A percentile compares a stretch with the other conserved stretches of the same genome.
phyloP scores from a whole-genome alignment of 805 yeast species.

The Candida namnaoensis region DNA sequence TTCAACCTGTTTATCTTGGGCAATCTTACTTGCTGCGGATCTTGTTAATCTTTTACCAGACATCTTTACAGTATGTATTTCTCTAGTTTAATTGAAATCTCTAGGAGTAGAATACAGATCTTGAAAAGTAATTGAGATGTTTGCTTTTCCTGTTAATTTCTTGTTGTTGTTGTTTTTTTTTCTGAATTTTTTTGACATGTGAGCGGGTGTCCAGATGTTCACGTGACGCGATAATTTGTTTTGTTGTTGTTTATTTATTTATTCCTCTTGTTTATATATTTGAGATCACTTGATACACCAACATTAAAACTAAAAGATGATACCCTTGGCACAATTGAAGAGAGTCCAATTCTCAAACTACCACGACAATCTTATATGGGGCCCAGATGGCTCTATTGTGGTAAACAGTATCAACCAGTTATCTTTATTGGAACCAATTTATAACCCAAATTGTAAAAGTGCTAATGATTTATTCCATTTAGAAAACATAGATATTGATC shows the following conservation, averaged over 20 bases:
- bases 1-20: too few species aligned
- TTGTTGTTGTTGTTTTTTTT: too few species aligned
- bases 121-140: too few species aligned
- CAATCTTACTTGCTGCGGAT: neutral
- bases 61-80: neutral
- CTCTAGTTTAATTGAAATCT: neutral
- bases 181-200: too few species aligned
- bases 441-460: constrained; percentile 6
- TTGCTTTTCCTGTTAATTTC: too few species aligned
- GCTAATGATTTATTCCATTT: constrained; percentile 10
- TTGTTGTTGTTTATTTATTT: too few species aligned
- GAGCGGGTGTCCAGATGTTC: too few species aligned
- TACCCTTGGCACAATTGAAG: constrained; percentile 1
- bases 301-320: neutral
- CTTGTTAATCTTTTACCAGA: neutral
- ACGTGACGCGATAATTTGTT: too few species aligned
- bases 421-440: constrained; percentile 13
- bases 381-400: constrained; percentile 16
- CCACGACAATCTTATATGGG: constrained; percentile 11
- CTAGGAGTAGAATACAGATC: too few species aligned
- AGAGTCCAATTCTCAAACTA: constrained; percentile 10
- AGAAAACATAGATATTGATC: constrained; percentile 6
- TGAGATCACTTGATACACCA: too few species aligned
- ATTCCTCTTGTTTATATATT: too few species aligned
- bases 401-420: constrained; percentile 12